Conservation (phyloP, 2,329 filamentous ascomycete genomes). For the Pseudofabraea citricarpa region DNA sequence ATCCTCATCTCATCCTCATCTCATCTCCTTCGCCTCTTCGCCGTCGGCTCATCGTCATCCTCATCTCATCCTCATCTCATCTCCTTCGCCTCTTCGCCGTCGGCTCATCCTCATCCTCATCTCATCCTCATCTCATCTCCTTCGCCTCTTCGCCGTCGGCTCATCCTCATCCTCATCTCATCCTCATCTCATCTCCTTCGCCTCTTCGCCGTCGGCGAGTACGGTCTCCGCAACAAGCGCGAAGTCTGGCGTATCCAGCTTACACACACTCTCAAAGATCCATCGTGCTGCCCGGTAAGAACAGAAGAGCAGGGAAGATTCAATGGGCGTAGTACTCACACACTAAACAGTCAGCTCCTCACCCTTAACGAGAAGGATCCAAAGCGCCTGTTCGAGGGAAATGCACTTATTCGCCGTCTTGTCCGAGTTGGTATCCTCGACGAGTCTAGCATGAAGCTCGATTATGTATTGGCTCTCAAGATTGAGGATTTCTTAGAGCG, state of each 20-base stretch:
- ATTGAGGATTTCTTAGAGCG: constrained; percentile 99
- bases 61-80: too few species aligned
- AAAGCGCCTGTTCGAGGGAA: constrained; percentile 99
- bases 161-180: too few species aligned
- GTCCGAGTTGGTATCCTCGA: constrained; percentile 99
- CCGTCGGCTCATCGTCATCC: too few species aligned
- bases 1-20: too few species aligned
- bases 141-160: too few species aligned
- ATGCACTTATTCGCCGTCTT: constrained; percentile 99
- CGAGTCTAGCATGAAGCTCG: constrained; percentile 99
- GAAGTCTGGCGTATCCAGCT: constrained; percentile 99
- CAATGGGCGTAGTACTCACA: constrained; percentile 9
- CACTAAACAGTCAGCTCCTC: constrained; percentile 84
- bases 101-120: too few species aligned
- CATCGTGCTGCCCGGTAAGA: constrained; percentile 98
- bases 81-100: too few species aligned
- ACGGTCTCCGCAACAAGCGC: constrained; percentile 99
- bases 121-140: too few species aligned
- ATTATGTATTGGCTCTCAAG: constrained; percentile 99
- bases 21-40: too few species aligned
- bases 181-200: too few species aligned
- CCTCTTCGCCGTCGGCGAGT: constrained; percentile 99
- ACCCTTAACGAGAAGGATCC: constrained; percentile 99
- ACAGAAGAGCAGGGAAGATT: too few species aligned
- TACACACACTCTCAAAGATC: constrained; percentile 99